Conservation (phyloP, 495 filamentous ascomycete species). For the Daldinia caldariorum region DNA sequence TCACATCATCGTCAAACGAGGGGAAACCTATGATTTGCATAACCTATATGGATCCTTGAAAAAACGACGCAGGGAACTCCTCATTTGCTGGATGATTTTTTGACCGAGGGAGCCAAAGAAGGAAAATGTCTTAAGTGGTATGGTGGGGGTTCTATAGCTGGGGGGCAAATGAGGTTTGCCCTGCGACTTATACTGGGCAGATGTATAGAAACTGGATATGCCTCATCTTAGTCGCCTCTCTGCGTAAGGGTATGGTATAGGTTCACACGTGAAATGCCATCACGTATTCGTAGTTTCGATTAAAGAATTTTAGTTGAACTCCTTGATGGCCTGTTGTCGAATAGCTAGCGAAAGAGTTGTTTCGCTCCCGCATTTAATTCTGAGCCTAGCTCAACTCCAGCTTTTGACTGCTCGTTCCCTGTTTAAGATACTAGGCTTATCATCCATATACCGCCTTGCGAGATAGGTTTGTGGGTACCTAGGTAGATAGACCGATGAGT, state of each 20-base stretch:
- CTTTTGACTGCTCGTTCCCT: too few species aligned
- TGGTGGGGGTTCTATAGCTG: slow-evolving; percentile 29
- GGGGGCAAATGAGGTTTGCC: slow-evolving; percentile 9
- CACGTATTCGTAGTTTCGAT: background rate
- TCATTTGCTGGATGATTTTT: slow-evolving; percentile 17
- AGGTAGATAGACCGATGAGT: background rate
- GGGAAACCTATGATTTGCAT: slow-evolving; percentile 23
- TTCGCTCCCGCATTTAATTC: too few species aligned
- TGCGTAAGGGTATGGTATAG: background rate
- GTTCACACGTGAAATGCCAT: background rate
- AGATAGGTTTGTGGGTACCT: too few species aligned
- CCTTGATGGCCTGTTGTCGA: too few species aligned
- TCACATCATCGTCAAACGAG: slow-evolving; percentile 15
- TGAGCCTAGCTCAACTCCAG: too few species aligned
- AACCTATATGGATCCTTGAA: background rate
- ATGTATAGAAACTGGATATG: slow-evolving; percentile 1
- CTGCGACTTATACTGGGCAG: background rate
- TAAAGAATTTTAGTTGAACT: background rate
- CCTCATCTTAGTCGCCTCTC: background rate
- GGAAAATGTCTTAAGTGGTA: slow-evolving; percentile 14
- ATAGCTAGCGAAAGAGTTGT: too few species aligned
- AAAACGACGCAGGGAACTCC: slow-evolving; percentile 19
- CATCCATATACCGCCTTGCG: too few species aligned
- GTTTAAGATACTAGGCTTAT: too few species aligned
- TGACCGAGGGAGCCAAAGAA: slow-evolving; percentile 19